phyloP scores from a whole-genome alignment of 495 filamentous ascomycete species.

The Penicillium goetzii region DNA sequence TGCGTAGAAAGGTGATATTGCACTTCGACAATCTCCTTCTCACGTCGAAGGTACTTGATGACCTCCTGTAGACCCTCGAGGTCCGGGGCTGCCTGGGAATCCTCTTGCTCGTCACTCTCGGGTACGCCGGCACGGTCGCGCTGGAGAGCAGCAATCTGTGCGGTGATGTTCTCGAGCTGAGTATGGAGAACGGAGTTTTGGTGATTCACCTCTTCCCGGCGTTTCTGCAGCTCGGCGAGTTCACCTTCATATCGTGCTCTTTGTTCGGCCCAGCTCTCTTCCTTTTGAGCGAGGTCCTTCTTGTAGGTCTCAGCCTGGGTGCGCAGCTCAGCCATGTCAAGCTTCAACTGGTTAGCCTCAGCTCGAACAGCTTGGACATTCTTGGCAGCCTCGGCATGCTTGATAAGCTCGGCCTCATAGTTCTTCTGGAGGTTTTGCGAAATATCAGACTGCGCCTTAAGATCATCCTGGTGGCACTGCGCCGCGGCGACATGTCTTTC shows the following conservation, averaged over 20 bases:
- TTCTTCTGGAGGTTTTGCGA: slow-evolving; percentile 90
- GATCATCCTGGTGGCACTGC: slow-evolving; percentile 83
- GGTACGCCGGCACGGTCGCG: slow-evolving; percentile 63
- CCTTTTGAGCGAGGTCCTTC: slow-evolving; percentile 73
- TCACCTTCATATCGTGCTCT: slow-evolving; percentile 81
- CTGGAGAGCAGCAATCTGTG: slow-evolving; percentile 76
- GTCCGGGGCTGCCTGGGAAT: slow-evolving; percentile 48
- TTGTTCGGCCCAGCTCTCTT: slow-evolving; percentile 85
- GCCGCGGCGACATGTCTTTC: slow-evolving; percentile 75
- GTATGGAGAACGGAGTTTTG: slow-evolving; percentile 89
- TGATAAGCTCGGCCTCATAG: slow-evolving; percentile 91
- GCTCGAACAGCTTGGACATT: slow-evolving; percentile 73
- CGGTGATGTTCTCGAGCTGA: slow-evolving; percentile 79
- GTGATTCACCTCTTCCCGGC: slow-evolving; percentile 76
- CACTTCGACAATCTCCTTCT: slow-evolving; percentile 97
- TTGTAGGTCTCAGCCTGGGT: slow-evolving; percentile 82
- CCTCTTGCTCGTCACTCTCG: slow-evolving; percentile 46
- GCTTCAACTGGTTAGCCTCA: slow-evolving; percentile 80
- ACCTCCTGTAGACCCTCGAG: slow-evolving; percentile 82
- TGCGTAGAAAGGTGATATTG: slow-evolving; percentile 87
- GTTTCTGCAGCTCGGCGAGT: slow-evolving; percentile 71
- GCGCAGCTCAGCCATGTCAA: slow-evolving; percentile 68
- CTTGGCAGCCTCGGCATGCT: slow-evolving; percentile 91
- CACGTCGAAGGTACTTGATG: slow-evolving; percentile 86
- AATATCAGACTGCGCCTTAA: slow-evolving; percentile 92